Evolutionary conservation across 169 alveolate species (phyloP).

Genomic region (Eimeria maxima): DNA sequence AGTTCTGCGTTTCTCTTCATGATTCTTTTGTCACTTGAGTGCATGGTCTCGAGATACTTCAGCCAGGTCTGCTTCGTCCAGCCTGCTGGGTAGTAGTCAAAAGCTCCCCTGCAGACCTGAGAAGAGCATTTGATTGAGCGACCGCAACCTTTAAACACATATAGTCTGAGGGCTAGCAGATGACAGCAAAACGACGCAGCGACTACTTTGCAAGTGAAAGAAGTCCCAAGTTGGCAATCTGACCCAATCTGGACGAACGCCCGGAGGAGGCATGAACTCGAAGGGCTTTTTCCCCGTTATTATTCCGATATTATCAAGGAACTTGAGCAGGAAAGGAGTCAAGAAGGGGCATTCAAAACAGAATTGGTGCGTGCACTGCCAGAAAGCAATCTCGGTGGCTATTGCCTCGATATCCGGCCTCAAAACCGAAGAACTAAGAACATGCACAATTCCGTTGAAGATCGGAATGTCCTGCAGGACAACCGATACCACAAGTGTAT

Average conservation of each 20-base stretch:
- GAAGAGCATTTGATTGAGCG: neutral
- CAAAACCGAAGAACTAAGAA: slow-evolving; percentile 73
- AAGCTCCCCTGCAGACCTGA: slow-evolving; percentile 79
- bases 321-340: slow-evolving; percentile 64
- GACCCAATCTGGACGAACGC: slow-evolving; percentile 82
- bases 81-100: slow-evolving; percentile 76
- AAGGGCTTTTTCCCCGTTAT: slow-evolving; percentile 74
- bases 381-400: slow-evolving; percentile 74
- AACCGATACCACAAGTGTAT: neutral
- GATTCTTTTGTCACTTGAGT: slow-evolving; percentile 37
- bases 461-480: slow-evolving; percentile 70
- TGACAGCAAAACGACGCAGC: neutral
- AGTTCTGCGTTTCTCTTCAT: slow-evolving; percentile 53
- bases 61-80: slow-evolving; percentile 79
- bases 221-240: neutral
- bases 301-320: slow-evolving; percentile 67
- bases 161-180: neutral
- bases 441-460: slow-evolving; percentile 80
- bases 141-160: no score
- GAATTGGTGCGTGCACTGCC: slow-evolving; percentile 83
- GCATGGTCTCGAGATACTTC: slow-evolving; percentile 76
- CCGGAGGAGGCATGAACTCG: slow-evolving; percentile 77
- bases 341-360: slow-evolving; percentile 78
- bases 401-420: slow-evolving; percentile 78
- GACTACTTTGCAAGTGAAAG: neutral